Conservation (phyloP, 805 yeast genomes). For the Sugiyamaella boreocaroliniensis region DNA sequence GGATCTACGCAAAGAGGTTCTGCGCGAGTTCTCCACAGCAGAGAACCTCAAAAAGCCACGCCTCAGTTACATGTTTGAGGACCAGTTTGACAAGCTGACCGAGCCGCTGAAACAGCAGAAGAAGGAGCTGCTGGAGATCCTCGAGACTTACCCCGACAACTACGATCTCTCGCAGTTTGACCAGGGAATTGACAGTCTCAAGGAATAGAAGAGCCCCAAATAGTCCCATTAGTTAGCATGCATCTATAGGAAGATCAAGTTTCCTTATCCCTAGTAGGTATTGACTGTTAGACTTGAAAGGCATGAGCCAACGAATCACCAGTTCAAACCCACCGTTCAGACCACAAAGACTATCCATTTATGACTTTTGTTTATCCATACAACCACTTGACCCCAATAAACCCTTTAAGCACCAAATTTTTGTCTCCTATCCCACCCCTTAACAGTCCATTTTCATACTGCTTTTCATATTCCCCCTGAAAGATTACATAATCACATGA, state of each 20-base stretch:
- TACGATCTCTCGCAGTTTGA: constrained; percentile 24
- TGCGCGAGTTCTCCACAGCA: constrained; percentile 25
- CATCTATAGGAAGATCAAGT: background rate
- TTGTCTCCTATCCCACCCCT: too few species aligned
- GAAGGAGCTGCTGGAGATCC: constrained; percentile 24
- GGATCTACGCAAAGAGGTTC: constrained; percentile 21
- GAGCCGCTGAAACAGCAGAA: constrained; percentile 24
- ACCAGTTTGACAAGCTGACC: constrained; percentile 21
- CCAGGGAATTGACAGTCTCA: constrained; percentile 22
- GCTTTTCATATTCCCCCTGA: too few species aligned
- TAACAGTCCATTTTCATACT: too few species aligned
- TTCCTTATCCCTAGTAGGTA: too few species aligned
- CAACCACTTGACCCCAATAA: too few species aligned
- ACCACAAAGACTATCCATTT: too few species aligned
- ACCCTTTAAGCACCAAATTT: too few species aligned
- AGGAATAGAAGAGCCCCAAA: background rate
- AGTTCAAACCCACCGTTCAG: too few species aligned
- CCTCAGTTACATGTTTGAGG: constrained; percentile 23
- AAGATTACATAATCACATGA: too few species aligned
- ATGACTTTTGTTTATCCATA: too few species aligned
- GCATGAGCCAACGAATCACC: too few species aligned
- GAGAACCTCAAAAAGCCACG: constrained; percentile 28
- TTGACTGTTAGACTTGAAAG: too few species aligned
- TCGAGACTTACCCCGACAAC: constrained; percentile 26
- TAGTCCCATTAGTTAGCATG: background rate